Conservation (phyloP, 257 asterid genomes). For the Lycium barbarum region DNA sequence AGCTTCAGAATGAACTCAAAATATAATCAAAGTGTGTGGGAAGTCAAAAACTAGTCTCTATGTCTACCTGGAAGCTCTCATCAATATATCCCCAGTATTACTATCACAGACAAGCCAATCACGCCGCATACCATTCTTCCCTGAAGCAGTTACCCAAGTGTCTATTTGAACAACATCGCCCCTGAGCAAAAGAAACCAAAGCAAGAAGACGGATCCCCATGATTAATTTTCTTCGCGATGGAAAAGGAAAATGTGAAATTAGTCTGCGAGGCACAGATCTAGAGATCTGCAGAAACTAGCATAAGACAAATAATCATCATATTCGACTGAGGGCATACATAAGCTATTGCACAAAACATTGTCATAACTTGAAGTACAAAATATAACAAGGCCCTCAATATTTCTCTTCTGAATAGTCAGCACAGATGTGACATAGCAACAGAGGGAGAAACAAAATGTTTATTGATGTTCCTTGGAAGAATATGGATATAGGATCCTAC, state of each 20-base stretch:
- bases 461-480: too few relatives aligned
- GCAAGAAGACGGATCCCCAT: slow-evolving; percentile 24
- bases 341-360: too few relatives aligned
- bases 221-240: neutral
- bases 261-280: too few relatives aligned
- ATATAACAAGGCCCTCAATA: too few relatives aligned
- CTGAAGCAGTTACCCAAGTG: slow-evolving; percentile 96
- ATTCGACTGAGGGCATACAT: too few relatives aligned
- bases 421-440: too few relatives aligned
- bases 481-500: too few relatives aligned
- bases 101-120: slow-evolving; percentile 93
- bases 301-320: too few relatives aligned
- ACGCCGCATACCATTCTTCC: slow-evolving; percentile 98
- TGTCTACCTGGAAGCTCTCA: slow-evolving; percentile 87
- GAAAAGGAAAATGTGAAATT: neutral
- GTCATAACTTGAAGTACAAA: too few relatives aligned
- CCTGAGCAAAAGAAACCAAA: slow-evolving; percentile 52
- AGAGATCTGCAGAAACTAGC: too few relatives aligned
- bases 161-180: slow-evolving; percentile 97
- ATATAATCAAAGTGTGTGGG: slow-evolving; percentile 9
- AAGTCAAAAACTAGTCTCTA: slow-evolving; percentile 2
- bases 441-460: too few relatives aligned
- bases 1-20: neutral
- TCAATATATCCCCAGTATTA: slow-evolving; percentile 75
- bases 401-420: too few relatives aligned